Percentiles rank a stretch among this genome's conserved stretches.
Evolutionary conservation across 192 early-diverging fungal genomes (phyloP).

Genomic region (Funneliformis geosporum): DNA sequence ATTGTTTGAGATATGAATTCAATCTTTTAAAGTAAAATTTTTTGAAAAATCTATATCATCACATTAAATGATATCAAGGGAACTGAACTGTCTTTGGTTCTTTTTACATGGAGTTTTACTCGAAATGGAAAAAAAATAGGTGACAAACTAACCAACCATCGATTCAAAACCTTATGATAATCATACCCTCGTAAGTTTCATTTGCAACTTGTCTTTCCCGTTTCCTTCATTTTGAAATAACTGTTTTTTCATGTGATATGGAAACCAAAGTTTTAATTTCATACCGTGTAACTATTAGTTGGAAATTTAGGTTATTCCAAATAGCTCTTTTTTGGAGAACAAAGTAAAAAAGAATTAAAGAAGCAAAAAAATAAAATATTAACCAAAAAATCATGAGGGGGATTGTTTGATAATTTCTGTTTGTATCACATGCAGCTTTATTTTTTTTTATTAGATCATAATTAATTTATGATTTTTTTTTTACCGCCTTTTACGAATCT

Average conservation of each 20-base stretch:
- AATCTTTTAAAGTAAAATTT: too few relatives aligned
- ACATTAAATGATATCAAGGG: too few relatives aligned
- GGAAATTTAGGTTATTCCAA: too few relatives aligned
- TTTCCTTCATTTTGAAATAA: neutral
- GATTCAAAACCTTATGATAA: neutral
- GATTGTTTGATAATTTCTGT: neutral
- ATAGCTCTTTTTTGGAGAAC: neutral
- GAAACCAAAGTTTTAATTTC: neutral
- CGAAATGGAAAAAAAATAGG: neutral
- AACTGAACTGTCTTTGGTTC: too few relatives aligned
- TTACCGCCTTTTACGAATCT: neutral
- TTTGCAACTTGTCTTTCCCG: neutral
- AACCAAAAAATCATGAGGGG: too few relatives aligned
- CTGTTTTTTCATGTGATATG: too few relatives aligned
- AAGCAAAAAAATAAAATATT: too few relatives aligned
- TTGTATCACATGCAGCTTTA: neutral
- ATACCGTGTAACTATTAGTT: too few relatives aligned
- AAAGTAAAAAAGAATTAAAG: too few relatives aligned
- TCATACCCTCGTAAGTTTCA: neutral
- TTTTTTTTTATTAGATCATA: too few relatives aligned
- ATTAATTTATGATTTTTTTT: neutral
- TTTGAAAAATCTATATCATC: too few relatives aligned
- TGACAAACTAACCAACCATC: neutral
- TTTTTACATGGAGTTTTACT: neutral
- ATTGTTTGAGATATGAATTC: too few relatives aligned